Evolutionary conservation across 2,329 filamentous ascomycete genomes (phyloP), one percentile per base, ranked within the genome.

Genomic region (Chlorencoelia australis): DNA sequence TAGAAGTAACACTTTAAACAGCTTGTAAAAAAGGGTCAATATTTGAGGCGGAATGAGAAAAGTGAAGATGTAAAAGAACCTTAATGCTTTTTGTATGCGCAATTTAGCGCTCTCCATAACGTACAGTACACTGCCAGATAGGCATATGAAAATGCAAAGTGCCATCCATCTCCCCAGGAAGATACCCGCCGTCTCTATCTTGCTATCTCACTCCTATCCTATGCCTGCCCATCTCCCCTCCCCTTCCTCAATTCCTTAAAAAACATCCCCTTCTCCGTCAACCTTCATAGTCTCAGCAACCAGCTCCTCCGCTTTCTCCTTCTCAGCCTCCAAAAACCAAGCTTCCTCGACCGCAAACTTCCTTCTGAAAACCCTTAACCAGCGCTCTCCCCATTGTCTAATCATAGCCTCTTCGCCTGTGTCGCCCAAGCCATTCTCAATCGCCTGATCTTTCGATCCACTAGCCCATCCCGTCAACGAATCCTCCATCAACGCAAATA

Each of bases 301-400:
- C 14, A 18, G 37, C 43, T 36, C 33, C 10, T 40, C 44, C 18
- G 40, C 35, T 8, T 43, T 30, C 31, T 43, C 43, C 48, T 56
- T 60, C 33, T 41, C 54, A 3, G 56, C 56, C 46, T 66, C 64
- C 7, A 60, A 39, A 33, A 68, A 52, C 53, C 73, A 75, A 0
- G 82, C 73, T 61, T 95, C 87, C 63, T 96, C 88, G 10, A 96
- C 84, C 3, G 83, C 84, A 10, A 75, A 74, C 60, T 86, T 82
- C 28, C 91, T 71, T 51, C 78, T 67, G 59, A 94, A 95, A 2
- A 91, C 86, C 20, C 85, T 72, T 44, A 85, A 65, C 91, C 91
- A 98, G 31, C 87, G 73, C 54, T 75, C 73, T 1, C 82, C 88
- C 91, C 91, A 96, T 33, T 74, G 70, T 44, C 73, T 71, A 39